Conservation (phyloP, 1,139 yeast genomes). For the Candida sojae region DNA sequence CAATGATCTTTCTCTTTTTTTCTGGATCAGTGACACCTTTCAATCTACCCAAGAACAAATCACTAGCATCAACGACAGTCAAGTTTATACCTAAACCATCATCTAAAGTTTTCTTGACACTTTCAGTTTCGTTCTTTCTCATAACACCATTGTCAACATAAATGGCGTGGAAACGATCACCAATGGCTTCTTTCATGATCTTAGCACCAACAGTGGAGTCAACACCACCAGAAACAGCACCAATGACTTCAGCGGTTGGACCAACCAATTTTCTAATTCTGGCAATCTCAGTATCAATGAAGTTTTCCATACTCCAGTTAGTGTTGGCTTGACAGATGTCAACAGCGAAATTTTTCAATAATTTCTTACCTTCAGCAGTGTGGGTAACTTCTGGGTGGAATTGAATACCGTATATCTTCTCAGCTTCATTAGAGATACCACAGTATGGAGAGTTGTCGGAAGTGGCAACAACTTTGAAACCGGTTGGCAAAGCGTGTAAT, state of each 20-base stretch:
- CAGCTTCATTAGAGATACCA: constrained; percentile 78
- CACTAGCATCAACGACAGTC: constrained; percentile 92
- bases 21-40: constrained; percentile 98
- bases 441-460: constrained; percentile 95
- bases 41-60: constrained; percentile 80
- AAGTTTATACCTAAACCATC: constrained; percentile 93
- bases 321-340: constrained; percentile 82
- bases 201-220: constrained; percentile 99
- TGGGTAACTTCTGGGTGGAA: constrained; percentile 99
- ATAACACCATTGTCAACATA: constrained; percentile 97
- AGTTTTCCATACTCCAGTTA: constrained; percentile 98
- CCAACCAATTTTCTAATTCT: constrained; percentile 92
- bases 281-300: constrained; percentile 92
- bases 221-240: constrained; percentile 99
- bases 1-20: constrained; percentile 97
- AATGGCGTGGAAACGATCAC: constrained; percentile 98
- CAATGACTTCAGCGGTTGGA: constrained; percentile 97
- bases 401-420: constrained; percentile 89
- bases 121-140: constrained; percentile 90
- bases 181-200: constrained; percentile 97
- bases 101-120: constrained; percentile 83
- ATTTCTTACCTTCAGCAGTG: constrained; percentile 83
- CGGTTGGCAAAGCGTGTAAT: constrained; percentile 85
- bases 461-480: constrained; percentile 86
- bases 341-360: constrained; percentile 90